Evolutionary conservation across 805 yeast species (phyloP), one percentile per base, ranked within the genome.

Genomic region (Wickerhamomyces subpelliculosus): DNA sequence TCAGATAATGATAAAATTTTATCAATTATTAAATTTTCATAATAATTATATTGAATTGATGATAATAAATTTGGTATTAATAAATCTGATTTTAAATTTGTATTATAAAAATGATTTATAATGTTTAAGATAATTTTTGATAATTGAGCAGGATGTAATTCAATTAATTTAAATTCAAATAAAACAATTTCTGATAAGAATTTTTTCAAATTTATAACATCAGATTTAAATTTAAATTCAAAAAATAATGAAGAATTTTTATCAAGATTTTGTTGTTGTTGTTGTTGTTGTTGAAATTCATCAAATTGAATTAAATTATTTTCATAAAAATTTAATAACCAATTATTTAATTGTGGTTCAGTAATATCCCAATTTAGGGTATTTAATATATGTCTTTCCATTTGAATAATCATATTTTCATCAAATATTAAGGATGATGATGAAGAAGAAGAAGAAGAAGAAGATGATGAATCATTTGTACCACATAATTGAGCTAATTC

Each of bases 401-500:
- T 84, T 57, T 84, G 95, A 86, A 86, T 46, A 75, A 80, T 51
- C 88, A 70, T 5, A 84, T 84, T 45, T 72, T 68, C 54, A 80
- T 66, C 40, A 81, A 77, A 78, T 73, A 77, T 68, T 14, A 71
- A 76, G n/a, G n/a, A n/a, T n/a, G n/a, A n/a, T n/a, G n/a, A n/a
- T n/a, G n/a, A n/a, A n/a, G n/a, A n/a, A n/a, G n/a, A n/a, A n/a
- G n/a, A n/a, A n/a, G n/a, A n/a, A n/a, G n/a, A n/a, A n/a, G n/a
- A n/a, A n/a, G n/a, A n/a, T n/a, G n/a, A n/a, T n/a, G n/a, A n/a
- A n/a, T n/a, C n/a, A 40, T 69, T 60, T 33, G 73, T 70, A 34
- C 85, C 84, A 62, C 95, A 84, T 47, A 84, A 66, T 49, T 72
- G 76, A 40, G 82, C 77, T 39, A 86, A 68, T 53, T 85, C 94